A percentile compares a stretch with the other conserved stretches of the same genome.
These are phyloP conservation scores for Hyaloscypha hepaticicola DNA, from an alignment of 495 filamentous ascomycete genomes.

Conservation along the genomic window DNA sequence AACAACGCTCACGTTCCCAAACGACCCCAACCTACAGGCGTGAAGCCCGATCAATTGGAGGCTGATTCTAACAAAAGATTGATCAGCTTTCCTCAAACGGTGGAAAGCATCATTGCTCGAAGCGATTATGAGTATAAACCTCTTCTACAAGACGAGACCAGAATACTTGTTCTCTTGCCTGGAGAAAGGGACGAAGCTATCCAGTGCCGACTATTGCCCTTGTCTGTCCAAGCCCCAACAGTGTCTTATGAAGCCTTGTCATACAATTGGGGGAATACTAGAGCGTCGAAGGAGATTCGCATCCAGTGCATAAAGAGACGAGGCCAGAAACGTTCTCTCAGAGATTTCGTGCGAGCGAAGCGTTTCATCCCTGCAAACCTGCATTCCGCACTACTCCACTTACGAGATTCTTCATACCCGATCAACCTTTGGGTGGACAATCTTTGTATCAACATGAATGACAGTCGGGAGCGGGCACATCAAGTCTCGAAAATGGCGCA, in stretches of 20 bases:
- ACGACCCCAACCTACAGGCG: not conserved
- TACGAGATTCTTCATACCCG: not conserved
- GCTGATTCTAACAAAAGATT: not conserved
- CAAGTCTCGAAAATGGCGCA: not conserved
- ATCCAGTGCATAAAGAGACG: not conserved
- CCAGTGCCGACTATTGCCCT: not conserved
- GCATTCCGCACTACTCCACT: not conserved
- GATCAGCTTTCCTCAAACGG: not conserved
- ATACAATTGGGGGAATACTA: not conserved
- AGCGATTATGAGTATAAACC: not conserved
- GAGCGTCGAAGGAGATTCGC: not conserved
- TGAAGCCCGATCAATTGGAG: not conserved
- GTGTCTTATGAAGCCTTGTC: constrained; percentile 6
- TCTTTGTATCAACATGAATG: constrained; percentile 1
- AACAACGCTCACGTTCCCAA: not conserved
- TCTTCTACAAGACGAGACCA: not conserved
- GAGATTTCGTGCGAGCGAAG: not conserved
- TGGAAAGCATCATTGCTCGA: not conserved
- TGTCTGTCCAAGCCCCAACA: not conserved
- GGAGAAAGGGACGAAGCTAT: not conserved
- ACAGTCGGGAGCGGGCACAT: not conserved
- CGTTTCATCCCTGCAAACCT: not conserved
- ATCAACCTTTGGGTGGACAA: constrained; percentile 6
- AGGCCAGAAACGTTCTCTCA: not conserved
- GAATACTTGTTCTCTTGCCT: not conserved